Conservation (phyloP, 345 rosid genomes). For the Gossypium sturtianum region DNA sequence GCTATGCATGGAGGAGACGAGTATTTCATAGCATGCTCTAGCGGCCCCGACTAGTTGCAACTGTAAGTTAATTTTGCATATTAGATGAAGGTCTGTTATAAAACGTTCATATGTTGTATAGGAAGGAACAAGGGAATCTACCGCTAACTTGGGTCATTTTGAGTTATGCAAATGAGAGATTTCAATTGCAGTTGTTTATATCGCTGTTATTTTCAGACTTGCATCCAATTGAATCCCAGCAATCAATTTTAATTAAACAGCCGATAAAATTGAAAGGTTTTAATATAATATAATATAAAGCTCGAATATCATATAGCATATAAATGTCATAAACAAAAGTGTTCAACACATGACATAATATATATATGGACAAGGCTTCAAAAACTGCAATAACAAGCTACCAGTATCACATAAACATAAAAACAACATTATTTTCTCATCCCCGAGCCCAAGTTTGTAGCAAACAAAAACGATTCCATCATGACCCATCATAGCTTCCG, state of each 20-base stretch:
- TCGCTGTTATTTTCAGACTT: background rate
- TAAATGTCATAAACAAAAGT: too few relatives aligned
- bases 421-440: slow-evolving; percentile 11
- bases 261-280: too few relatives aligned
- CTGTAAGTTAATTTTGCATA: background rate
- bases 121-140: background rate
- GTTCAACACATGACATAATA: too few relatives aligned
- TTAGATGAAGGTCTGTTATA: background rate
- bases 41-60: background rate
- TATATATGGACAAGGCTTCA: too few relatives aligned
- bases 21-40: background rate
- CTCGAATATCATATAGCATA: too few relatives aligned
- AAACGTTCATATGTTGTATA: background rate
- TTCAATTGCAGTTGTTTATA: background rate
- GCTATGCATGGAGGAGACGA: slow-evolving; percentile 24
- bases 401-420: too few relatives aligned
- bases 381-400: too few relatives aligned
- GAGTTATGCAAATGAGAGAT: background rate
- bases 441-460: slow-evolving; percentile 10
- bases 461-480: slow-evolving; percentile 28
- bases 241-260: too few relatives aligned
- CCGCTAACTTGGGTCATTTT: background rate
- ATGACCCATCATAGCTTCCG: slow-evolving; percentile 36
- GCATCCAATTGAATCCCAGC: too few relatives aligned
- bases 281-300: too few relatives aligned